Percentiles rank a stretch among this genome's conserved stretches.
phyloP scores from a whole-genome alignment of 148 eudicot species.

The Diospyros lotus region DNA sequence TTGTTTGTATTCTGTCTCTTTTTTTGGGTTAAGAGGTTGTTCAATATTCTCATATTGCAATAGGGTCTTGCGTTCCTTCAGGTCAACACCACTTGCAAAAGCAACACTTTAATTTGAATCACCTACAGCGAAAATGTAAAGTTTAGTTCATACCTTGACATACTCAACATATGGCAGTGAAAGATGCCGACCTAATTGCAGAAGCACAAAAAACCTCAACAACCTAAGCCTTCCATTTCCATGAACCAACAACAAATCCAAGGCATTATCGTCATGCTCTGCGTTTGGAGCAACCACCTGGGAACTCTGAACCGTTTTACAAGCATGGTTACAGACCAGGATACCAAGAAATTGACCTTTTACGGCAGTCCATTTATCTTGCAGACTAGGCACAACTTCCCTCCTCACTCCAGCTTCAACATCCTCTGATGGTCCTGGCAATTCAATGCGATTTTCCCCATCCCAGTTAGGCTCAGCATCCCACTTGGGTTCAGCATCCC shows the following conservation, averaged over 20 bases:
- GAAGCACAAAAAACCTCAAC: constrained; percentile 65
- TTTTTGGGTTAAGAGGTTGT: too few species aligned
- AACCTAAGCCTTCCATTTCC: constrained; percentile 82
- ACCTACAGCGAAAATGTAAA: too few species aligned
- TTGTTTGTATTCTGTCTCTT: too few species aligned
- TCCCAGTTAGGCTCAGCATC: constrained; percentile 78
- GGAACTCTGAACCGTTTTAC: constrained; percentile 95
- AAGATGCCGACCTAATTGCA: constrained; percentile 85
- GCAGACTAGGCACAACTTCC: constrained; percentile 40
- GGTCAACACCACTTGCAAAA: too few species aligned
- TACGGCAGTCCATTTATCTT: constrained; percentile 58
- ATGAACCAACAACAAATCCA: constrained; percentile 86
- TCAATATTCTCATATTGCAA: too few species aligned
- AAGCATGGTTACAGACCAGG: constrained; percentile 89
- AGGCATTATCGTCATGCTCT: constrained; percentile 74
- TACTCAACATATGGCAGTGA: constrained; percentile 92
- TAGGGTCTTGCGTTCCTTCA: too few species aligned
- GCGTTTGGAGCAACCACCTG: constrained; percentile 97
- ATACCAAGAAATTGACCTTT: constrained; percentile 87
- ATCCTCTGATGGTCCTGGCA: constrained; percentile 71
- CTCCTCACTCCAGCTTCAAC: constrained; percentile 28
- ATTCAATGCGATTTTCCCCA: constrained; percentile 77
- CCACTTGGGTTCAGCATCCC: constrained; percentile 99
- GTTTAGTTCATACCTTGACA: constrained; percentile 96
- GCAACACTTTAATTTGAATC: too few species aligned